Conservation (phyloP, 345 rosid genomes). For the Bruguiera parviflora region DNA sequence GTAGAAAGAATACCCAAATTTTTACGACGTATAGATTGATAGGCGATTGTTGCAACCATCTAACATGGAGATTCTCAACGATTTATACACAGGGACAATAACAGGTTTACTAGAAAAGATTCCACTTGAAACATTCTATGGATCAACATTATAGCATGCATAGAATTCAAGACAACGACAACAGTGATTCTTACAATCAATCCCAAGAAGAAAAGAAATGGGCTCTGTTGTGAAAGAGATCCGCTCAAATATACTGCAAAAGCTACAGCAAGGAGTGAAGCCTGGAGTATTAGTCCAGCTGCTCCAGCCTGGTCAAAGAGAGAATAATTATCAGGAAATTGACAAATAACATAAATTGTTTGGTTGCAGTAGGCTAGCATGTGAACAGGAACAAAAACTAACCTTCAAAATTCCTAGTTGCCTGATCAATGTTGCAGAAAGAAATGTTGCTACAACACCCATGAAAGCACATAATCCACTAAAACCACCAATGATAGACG, state of each 20-base stretch:
- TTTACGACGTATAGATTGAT: neutral
- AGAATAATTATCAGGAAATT: slow-evolving; percentile 11
- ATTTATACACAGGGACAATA: neutral
- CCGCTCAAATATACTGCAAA: slow-evolving; percentile 76
- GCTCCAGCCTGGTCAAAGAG: slow-evolving; percentile 83
- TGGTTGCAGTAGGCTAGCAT: neutral
- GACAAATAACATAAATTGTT: neutral
- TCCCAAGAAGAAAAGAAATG: slow-evolving; percentile 67
- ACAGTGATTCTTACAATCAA: slow-evolving; percentile 61
- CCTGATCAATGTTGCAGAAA: slow-evolving; percentile 72
- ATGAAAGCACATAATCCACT: slow-evolving; percentile 88
- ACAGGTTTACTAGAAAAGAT: too few relatives aligned
- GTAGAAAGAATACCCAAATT: slow-evolving; percentile 2
- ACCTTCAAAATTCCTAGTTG: slow-evolving; percentile 76
- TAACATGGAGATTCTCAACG: too few relatives aligned
- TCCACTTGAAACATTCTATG: neutral
- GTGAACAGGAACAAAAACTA: slow-evolving; percentile 12
- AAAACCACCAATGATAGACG: slow-evolving; percentile 84
- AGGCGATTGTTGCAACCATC: too few relatives aligned
- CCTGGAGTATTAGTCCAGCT: slow-evolving; percentile 75
- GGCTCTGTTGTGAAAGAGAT: slow-evolving; percentile 59
- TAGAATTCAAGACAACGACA: neutral
- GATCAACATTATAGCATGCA: neutral
- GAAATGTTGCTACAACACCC: slow-evolving; percentile 94
- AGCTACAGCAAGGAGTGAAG: slow-evolving; percentile 71